phyloP scores from a whole-genome alignment of 192 early-diverging fungal species.

The Lobosporangium transversale region DNA sequence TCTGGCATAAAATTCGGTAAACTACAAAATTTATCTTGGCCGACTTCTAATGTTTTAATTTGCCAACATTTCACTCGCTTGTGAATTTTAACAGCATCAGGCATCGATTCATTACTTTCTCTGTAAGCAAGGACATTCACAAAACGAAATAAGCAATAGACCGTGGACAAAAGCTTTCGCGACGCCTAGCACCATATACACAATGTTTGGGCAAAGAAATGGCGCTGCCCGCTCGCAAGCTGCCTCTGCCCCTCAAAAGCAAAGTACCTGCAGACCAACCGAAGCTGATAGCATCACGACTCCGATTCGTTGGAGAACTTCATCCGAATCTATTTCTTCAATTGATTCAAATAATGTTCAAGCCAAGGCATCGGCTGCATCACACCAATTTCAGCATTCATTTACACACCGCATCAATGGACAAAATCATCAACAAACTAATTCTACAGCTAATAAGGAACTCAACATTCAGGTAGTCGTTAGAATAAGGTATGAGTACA shows the following conservation, averaged over 20 bases:
- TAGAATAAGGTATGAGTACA: conserved; percentile 70
- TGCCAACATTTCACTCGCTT: too few relatives aligned
- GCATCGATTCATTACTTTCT: too few relatives aligned
- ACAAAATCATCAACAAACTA: background rate
- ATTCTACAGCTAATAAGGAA: conserved; percentile 57
- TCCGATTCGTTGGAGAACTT: conserved; percentile 17
- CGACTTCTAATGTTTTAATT: too few relatives aligned
- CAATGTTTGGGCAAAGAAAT: conserved; percentile 48
- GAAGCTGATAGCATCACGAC: background rate
- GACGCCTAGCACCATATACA: too few relatives aligned
- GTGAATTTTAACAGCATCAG: too few relatives aligned
- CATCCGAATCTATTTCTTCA: conserved; percentile 38
- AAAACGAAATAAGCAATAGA: too few relatives aligned
- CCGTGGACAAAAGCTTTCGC: too few relatives aligned
- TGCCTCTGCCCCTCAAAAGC: conserved; percentile 10
- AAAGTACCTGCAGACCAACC: background rate
- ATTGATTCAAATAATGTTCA: background rate
- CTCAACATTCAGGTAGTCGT: conserved; percentile 87
- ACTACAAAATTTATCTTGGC: too few relatives aligned
- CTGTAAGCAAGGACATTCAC: too few relatives aligned
- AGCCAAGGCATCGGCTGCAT: background rate
- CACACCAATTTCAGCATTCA: background rate
- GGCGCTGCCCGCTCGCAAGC: conserved; percentile 22
- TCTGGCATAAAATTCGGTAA: background rate
- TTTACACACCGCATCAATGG: background rate